phyloP scores from a whole-genome alignment of 371 early-diverging fungal species.

The Mucor mucedo region DNA sequence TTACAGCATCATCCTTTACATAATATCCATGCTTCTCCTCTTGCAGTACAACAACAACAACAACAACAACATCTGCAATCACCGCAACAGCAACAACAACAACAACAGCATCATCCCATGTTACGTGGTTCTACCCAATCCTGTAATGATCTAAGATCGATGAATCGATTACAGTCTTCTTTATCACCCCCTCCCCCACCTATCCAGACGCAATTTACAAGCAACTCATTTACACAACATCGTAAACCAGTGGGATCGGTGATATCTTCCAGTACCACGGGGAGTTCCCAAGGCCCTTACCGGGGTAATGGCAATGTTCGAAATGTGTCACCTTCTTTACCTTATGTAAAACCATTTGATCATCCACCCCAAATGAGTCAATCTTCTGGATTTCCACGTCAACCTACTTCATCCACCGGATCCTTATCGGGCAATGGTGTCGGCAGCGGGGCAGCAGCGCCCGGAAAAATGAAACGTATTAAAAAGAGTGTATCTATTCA shows the following conservation, averaged over 20 bases:
- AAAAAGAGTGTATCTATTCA: conserved; percentile 25
- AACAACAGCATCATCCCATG: conserved; percentile 5
- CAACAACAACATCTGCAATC: conserved; percentile 4
- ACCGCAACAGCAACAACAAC: neutral
- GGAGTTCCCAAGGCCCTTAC: conserved; percentile 15
- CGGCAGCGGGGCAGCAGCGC: neutral
- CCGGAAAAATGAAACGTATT: conserved; percentile 19
- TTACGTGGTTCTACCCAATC: conserved; percentile 28
- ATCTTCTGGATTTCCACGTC: conserved; percentile 22
- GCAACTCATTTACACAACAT: conserved; percentile 13
- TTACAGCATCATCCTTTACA: conserved; percentile 23
- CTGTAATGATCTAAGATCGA: conserved; percentile 27
- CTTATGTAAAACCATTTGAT: conserved; percentile 14
- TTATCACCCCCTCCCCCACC: conserved; percentile 2
- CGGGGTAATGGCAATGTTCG: conserved; percentile 8
- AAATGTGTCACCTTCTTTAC: conserved; percentile 16
- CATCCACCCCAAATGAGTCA: conserved; percentile 8
- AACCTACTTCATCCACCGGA: neutral
- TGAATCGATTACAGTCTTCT: conserved; percentile 16
- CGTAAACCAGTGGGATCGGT: conserved; percentile 22
- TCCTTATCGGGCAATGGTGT: neutral
- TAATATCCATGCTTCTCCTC: conserved; percentile 29
- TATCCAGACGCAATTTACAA: conserved; percentile 6
- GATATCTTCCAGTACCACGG: conserved; percentile 19
- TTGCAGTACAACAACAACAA: conserved; percentile 15